phyloP scores from a whole-genome alignment of 208 protist species.

The Trypanosomatidae sp. region DNA sequence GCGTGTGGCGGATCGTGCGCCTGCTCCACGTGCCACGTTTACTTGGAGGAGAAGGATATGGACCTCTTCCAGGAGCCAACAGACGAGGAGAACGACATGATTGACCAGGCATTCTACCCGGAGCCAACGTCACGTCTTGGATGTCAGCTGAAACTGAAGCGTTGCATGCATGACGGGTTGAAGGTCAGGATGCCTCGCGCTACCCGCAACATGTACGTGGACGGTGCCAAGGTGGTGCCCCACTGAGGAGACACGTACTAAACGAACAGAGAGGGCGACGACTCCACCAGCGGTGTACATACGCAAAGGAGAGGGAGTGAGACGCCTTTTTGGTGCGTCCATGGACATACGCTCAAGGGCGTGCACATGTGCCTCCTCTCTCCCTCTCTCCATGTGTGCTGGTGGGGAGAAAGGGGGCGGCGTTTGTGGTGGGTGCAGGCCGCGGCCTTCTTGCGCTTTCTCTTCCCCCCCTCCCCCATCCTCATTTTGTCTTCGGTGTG shows the following conservation, averaged over 20 bases:
- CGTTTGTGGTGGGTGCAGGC: not conserved
- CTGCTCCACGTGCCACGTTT: constrained; percentile 98
- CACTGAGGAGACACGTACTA: constrained; percentile 34
- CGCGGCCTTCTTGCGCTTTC: not conserved
- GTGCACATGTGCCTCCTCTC: not conserved
- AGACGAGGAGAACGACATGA: constrained; percentile 95
- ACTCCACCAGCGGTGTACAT: not conserved
- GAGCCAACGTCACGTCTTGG: constrained; percentile 84
- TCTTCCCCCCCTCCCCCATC: not conserved
- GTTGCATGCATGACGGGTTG: constrained; percentile 79
- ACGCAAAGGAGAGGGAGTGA: not conserved
- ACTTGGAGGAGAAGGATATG: constrained; percentile 83
- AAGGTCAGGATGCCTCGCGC: constrained; percentile 77
- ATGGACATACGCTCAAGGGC: not conserved
- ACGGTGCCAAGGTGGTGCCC: constrained; percentile 79
- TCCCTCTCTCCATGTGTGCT: too few relatives aligned
- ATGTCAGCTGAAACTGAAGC: constrained; percentile 78
- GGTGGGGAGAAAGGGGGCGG: too few relatives aligned
- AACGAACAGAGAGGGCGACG: not conserved
- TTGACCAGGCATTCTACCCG: constrained; percentile 90
- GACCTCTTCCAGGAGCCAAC: constrained; percentile 89
- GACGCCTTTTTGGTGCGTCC: not conserved
- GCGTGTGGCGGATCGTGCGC: constrained; percentile 96
- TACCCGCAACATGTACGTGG: constrained; percentile 93
- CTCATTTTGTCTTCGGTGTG: not conserved